These are phyloP conservation scores for Pseudogymnoascus verrucosus DNA, from an alignment of 2,329 filamentous ascomycete genomes.

Conservation along the genomic window DNA sequence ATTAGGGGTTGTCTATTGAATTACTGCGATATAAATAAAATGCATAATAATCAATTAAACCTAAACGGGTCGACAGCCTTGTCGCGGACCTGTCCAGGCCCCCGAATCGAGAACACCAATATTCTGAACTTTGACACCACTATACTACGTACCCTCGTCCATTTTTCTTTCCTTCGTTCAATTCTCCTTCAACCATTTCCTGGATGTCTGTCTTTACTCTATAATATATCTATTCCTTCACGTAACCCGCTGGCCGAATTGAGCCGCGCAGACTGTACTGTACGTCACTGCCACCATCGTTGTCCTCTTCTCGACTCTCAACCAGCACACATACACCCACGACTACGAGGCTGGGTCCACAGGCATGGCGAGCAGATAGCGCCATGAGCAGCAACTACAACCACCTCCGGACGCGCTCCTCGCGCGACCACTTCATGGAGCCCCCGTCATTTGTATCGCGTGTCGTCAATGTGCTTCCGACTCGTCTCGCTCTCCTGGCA, in stretches of 20 bases:
- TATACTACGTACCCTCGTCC: constrained; percentile 6
- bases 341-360: constrained; percentile 1
- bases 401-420: constrained; percentile 13
- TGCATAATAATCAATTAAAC: constrained; percentile 7
- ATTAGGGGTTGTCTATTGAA: constrained; percentile 7
- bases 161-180: not conserved
- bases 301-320: constrained; percentile 6
- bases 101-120: constrained; percentile 6
- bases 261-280: not conserved
- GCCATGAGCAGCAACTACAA: constrained; percentile 5
- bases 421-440: constrained; percentile 22
- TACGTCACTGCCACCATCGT: not conserved
- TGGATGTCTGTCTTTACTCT: constrained; percentile 8
- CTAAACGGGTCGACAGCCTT: constrained; percentile 10
- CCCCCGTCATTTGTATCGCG: constrained; percentile 22
- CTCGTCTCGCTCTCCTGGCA: constrained; percentile 18
- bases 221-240: constrained; percentile 1
- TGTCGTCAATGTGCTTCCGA: constrained; percentile 18
- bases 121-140: constrained; percentile 2
- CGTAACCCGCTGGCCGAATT: not conserved
- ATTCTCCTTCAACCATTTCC: not conserved
- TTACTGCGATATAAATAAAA: constrained; percentile 3
- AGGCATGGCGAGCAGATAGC: constrained; percentile 6
- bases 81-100: not conserved
- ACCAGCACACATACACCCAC: not conserved